Evolutionary conservation across 2,329 filamentous ascomycete species (phyloP), one percentile per base, ranked within the genome.

Genomic region (Xylaria hypoxylon): DNA sequence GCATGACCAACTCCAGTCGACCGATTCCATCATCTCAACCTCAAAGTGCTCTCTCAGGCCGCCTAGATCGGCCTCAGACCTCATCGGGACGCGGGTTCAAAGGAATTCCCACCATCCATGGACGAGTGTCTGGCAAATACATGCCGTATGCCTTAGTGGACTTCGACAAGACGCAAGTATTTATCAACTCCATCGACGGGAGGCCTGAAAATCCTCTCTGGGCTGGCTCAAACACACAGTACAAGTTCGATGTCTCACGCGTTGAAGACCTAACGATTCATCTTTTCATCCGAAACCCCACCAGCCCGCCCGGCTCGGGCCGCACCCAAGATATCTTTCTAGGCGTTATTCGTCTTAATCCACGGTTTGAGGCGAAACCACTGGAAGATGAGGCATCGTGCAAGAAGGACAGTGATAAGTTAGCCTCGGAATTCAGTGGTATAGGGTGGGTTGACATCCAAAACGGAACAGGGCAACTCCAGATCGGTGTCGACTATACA

Each of bases 81-180:
- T 93, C 93, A 42, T 89, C 90, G 58, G 91, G 35, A 38, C 35
- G 87, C 65, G 91, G 92, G 72, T 97, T 97, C 79, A 91, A 90
- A 77, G 87, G 89, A 48, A 90, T 95, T 62, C 94, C 96, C 5
- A 97, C 94, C 28, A 96, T 94, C 78, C 96, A 99, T 81, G 96
- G 96, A 64, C 90, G 96, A 76, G 96, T 97, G 74, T 96, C 93
- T 31, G 95, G 94, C 75, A 97, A 97, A 82, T 96, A 97, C 79
- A 90, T 98, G 78, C 96, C 96, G 0, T 99, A 99, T 77, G 96
- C 95, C 47, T 88, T 99, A n/a, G 87, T 99, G 69, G 96, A 99
- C 82, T 99, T 98, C 81, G 96, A 99, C 83, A 99, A 99, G 84
- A 90, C 97, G 71, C 96, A 99, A 80, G 93, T 98, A 64, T 98